phyloP scores from a whole-genome alignment of 495 filamentous ascomycete genomes.

The Endocarpon pusillum region DNA sequence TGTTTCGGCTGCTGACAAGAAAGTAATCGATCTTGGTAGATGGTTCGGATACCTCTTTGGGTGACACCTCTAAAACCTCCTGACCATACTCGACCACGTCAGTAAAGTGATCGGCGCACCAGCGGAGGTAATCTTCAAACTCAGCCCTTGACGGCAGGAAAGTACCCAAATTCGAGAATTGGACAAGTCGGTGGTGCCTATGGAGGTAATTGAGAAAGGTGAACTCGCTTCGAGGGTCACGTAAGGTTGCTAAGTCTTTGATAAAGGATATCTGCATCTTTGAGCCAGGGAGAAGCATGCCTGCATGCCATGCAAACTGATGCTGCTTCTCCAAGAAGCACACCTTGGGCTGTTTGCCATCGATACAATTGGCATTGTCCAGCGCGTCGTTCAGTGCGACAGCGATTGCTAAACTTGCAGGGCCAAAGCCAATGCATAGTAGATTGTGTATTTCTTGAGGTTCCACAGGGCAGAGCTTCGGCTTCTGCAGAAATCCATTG shows the following conservation, averaged over 20 bases:
- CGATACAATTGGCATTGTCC: slow-evolving; percentile 22
- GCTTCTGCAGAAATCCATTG: not conserved
- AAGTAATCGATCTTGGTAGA: slow-evolving; percentile 27
- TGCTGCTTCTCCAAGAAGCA: slow-evolving; percentile 74
- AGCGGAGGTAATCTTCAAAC: slow-evolving; percentile 88
- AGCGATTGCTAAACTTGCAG: slow-evolving; percentile 82
- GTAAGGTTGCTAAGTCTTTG: slow-evolving; percentile 82
- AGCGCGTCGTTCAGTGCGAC: slow-evolving; percentile 67
- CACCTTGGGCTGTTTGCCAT: slow-evolving; percentile 40
- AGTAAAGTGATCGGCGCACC: slow-evolving; percentile 72
- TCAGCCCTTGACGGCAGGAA: slow-evolving; percentile 77
- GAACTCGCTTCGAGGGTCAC: slow-evolving; percentile 78
- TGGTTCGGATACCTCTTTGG: slow-evolving; percentile 21
- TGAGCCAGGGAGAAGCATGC: slow-evolving; percentile 84
- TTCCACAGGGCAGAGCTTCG: too few relatives aligned
- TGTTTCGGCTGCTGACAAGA: slow-evolving; percentile 34
- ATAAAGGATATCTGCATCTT: slow-evolving; percentile 98
- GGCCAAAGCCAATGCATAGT: slow-evolving; percentile 84
- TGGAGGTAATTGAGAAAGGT: slow-evolving; percentile 93
- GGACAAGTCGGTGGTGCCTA: slow-evolving; percentile 55
- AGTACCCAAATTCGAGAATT: slow-evolving; percentile 79
- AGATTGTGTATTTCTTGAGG: slow-evolving; percentile 58
- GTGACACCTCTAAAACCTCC: slow-evolving; percentile 50
- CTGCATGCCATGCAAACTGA: slow-evolving; percentile 78
- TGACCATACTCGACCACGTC: slow-evolving; percentile 62